Base-by-base conservation (phyloP, 805 yeast species). In the Candida xiaguanensis region DNA sequence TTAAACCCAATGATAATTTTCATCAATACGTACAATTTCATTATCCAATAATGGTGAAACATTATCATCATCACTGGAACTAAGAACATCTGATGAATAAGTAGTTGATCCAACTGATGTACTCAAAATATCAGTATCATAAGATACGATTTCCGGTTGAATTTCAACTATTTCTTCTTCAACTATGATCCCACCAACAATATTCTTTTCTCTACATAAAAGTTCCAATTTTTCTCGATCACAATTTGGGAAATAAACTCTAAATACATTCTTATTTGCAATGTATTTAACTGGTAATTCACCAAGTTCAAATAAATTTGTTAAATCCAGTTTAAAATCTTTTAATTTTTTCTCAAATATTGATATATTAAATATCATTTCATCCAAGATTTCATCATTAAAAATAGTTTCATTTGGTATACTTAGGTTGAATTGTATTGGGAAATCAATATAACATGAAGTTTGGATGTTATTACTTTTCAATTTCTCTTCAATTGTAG, bases 241-340 rank as follows among this genome's bases (percentile, higher is more conserved):
- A 43, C 83, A 72, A 54, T 83, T 85, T 24, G 91, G 88, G 62
- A 87, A 85, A 54, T 76, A 82, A 11, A 82, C 76, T 47, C 82
- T 63, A 37, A 79, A 50, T 22, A 61, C 52, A 38, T 58, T 58
- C 22, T 67, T 61, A 9, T 61, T 55, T 27, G 60, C 51, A 33
- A 67, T 67, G 39, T 75, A 59, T 34, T 78, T 67, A 39, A 83
- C 65, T 7, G 85, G 88, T 46, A 80, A 74, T 45, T 80, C 78
- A 2, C 93, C 93, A 41, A 81, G 75, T 22, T 78, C 75, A 42
- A 78, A 65, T 27, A 78, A 65, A 31, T 55, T 53, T 29, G 61
- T 49, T 34, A 78, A 61, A 44, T 73, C 74, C 16, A 61, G 53
- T 45, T 67, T 58, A 23, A 80, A 59, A 26, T 65, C 69, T 14